These are phyloP conservation scores for Globisporangium uncinulatum DNA, from an alignment of 352 stramenopile species.

Conservation along the genomic window DNA sequence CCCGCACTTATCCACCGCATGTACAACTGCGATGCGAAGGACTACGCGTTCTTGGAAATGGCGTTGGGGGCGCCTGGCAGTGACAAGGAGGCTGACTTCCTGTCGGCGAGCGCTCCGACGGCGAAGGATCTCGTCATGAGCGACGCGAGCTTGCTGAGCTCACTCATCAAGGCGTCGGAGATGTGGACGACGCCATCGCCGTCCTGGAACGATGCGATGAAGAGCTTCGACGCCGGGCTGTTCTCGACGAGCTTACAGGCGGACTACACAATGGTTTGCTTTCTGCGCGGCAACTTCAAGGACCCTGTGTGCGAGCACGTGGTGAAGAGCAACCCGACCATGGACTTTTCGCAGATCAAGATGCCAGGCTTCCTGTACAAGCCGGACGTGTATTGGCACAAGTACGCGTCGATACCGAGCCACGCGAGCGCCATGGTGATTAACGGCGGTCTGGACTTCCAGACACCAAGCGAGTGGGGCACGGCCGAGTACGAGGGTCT, in stretches of 20 bases:
- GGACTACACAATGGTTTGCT: constrained; percentile 14
- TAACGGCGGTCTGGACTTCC: constrained; percentile 23
- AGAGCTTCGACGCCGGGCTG: constrained; percentile 2
- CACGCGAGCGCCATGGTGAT: constrained; percentile 23
- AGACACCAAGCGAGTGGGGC: constrained; percentile 19
- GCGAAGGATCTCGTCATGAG: constrained; percentile 10
- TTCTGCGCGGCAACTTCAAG: constrained; percentile 11
- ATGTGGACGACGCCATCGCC: constrained; percentile 20
- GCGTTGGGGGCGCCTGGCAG: background rate
- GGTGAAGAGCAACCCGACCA: background rate
- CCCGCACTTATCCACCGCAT: constrained; percentile 9
- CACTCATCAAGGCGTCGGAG: constrained; percentile 23
- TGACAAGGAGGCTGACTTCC: background rate
- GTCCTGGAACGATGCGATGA: constrained; percentile 13
- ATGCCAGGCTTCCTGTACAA: constrained; percentile 19
- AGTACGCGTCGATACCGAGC: constrained; percentile 16
- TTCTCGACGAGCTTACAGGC: constrained; percentile 7
- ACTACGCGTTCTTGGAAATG: constrained; percentile 3
- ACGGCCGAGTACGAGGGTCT: constrained; percentile 18
- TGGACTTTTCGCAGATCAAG: constrained; percentile 2
- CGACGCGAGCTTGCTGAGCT: constrained; percentile 12
- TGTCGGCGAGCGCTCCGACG: constrained; percentile 1
- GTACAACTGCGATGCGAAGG: background rate
- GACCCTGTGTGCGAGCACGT: constrained; percentile 11
- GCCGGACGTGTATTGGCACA: constrained; percentile 26